Evolutionary conservation across 768 basidiomycete genomes (phyloP), one percentile per base, ranked within the genome.

Genomic region (Rhizopogon roseolus): DNA sequence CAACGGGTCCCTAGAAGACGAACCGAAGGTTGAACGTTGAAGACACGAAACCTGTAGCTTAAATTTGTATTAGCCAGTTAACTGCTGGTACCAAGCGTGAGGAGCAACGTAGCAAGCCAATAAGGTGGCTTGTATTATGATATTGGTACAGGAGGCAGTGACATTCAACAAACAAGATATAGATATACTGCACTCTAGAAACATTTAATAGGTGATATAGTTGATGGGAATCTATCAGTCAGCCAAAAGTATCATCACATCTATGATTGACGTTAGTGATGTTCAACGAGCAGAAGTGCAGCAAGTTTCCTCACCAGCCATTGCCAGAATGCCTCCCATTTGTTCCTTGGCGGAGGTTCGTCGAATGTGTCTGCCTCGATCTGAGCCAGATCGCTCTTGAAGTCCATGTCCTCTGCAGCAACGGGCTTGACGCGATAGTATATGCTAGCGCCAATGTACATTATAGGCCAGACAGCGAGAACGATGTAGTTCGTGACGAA

Each of bases 401-500:
- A 94, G 71, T 97, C 95, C 90, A 98, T 94, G 36, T 95, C 83
- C 19, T 76, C 63, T 0, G 84, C 58, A 34, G 50, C 60, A 32
- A 69, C 56, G 10, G 59, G 54, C 37, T 70, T 64, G 4, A 19
- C 0, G 39, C 57, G 53, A 41, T 66, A 57, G 65, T 74, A 77
- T 39, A 86, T 56, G 62, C 81, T 81, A 55, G 84, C 80, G 16
- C 69, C 76, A 37, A 76, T 7, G 68, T 89, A 96, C 37, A 96
- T 64, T 48, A 93, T 50, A 17, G 91, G 90, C 82, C 93, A 92
- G 32, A 85, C 50, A n/a, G 64, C 58, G 5, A 84, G 66, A 19
- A 87, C 89, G 41, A 93, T 65, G 68, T 95, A 97, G 66, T 82
- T 91, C 22, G 92, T 93, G 51, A 95, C 76, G 61, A 96, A 95